Base-by-base conservation (phyloP, 169 alveolate genomes). In the Babesia microti region DNA sequence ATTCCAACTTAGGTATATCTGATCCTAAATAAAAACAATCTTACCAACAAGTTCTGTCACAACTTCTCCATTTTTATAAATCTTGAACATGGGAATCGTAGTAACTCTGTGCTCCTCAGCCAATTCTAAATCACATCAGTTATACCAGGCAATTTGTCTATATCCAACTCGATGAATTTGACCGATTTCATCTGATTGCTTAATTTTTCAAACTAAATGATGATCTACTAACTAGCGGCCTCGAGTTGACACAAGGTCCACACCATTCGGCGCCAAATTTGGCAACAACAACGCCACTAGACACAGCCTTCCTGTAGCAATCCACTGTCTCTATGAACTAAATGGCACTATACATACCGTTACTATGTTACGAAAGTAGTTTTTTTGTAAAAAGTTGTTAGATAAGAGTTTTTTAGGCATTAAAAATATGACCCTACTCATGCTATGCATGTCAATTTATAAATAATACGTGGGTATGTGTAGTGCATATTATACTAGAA, bases 201-300 rank as follows among this genome's bases (percentile, higher is more conserved):
- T 26, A 43, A 54, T 41, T 63, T 70, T 15, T 65, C 78, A 4
- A 28, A 1, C 3, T 7, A 34, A n/a, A 26, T 30, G 14, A 33
- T 30, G 12, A 17, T 32, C 6, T 39, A 22, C 45, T 32, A 46
- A 76, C 78, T 9, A 57, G 26, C 22, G 72, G 79, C 55, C 66
- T 76, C 54, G 79, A 58, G 56, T 76, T 76, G 70, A 65, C 75
- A 33, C 86, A 76, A 22, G 86, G 86, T 19, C 72, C 72, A 76
- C 86, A 76, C 86, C 86, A 76, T 18, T 69, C 56, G 19, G 86
- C 86, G 12, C 82, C 74, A 40, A 76, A 76, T 45, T 76, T 74
- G 2, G 82, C 86, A 6, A 76, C 57, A 12, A 60, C 81, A 11
- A 46, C 26, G 24, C 60, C 70, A 22, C 57, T 68, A 24, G 50